phyloP scores from a whole-genome alignment of 2,329 filamentous ascomycete species.

The Ophiostoma sp. region DNA sequence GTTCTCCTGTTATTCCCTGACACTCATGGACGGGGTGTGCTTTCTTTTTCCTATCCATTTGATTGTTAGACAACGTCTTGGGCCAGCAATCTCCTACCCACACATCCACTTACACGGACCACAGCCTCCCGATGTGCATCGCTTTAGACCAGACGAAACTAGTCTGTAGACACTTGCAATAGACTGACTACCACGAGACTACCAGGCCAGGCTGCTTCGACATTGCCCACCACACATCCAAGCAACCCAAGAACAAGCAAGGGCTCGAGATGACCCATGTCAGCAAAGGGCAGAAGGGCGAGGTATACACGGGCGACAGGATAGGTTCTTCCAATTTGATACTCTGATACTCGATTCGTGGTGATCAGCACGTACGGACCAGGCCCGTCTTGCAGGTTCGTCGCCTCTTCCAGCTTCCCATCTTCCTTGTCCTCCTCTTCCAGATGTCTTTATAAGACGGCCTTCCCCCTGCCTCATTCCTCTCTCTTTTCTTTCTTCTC shows the following conservation, averaged over 20 bases:
- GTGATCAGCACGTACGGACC: background rate
- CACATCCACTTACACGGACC: constrained; percentile 7
- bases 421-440: background rate
- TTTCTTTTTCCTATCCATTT: background rate
- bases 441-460: constrained; percentile 21
- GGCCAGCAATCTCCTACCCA: background rate
- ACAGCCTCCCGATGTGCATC: constrained; percentile 1
- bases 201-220: background rate
- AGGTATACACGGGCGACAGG: background rate
- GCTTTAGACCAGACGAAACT: background rate
- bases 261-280: constrained; percentile 6
- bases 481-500: constrained; percentile 11
- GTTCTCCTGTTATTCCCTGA: background rate
- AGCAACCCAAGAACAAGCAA: background rate
- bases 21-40: background rate
- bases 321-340: background rate
- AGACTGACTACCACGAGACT: background rate
- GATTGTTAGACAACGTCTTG: background rate
- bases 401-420: constrained; percentile 10
- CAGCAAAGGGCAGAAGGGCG: background rate
- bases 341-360: background rate
- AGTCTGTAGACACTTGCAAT: background rate
- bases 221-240: background rate
- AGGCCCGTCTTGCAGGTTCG: background rate
- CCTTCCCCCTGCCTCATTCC: constrained; percentile 16